Evolutionary conservation across 805 yeast species (phyloP), one percentile per base, ranked within the genome.

Genomic region (Kuraishia cidri): DNA sequence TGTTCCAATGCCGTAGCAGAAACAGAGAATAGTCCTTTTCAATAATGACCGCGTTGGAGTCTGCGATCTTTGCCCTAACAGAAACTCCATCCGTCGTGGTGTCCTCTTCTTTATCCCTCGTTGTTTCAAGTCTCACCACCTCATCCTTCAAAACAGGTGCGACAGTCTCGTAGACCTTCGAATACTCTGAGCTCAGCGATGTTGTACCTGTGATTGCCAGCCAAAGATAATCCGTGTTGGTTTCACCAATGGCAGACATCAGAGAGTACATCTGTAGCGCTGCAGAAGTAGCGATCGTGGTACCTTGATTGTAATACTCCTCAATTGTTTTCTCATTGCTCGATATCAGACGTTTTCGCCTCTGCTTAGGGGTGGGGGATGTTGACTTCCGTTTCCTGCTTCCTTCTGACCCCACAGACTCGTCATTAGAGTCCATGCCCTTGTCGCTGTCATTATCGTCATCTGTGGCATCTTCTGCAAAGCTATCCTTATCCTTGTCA

Each of bases 21-120:
- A 88, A 92, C 29, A 92, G 60, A 37, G 86, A 76, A 54, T 83
- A 92, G 54, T 94, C 98, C 17, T 79, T 72, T 46, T 85, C 95
- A 12, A 85, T 62, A 16, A 69, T 66, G 18, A 92, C 63, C 32
- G 54, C 45, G 1, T 42, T 43, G 23, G 52, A 50, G 34, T 55
- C 62, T 5, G 61, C 56, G 29, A 46, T 56, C 33, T 47, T 46
- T 22, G 26, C 23, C n/a, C 20, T 12, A 4, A 24, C 25, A 21
- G 12, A 12, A 23, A 14, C 21, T 9, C 18, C 20, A 3, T 26
- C 10, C 13, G 58, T 65, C 19, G 65, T 66, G 23, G 69, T 49
- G 32, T 50, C 52, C 18, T 52, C 35, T 7, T 34, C 13, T 8
- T 40, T 36, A 17, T 43, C 46, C 6, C 23, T 7, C 21, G 13